These are phyloP conservation scores for Aureobasidium sp. DNA, from an alignment of 2,329 filamentous ascomycete genomes.

Conservation along the genomic window DNA sequence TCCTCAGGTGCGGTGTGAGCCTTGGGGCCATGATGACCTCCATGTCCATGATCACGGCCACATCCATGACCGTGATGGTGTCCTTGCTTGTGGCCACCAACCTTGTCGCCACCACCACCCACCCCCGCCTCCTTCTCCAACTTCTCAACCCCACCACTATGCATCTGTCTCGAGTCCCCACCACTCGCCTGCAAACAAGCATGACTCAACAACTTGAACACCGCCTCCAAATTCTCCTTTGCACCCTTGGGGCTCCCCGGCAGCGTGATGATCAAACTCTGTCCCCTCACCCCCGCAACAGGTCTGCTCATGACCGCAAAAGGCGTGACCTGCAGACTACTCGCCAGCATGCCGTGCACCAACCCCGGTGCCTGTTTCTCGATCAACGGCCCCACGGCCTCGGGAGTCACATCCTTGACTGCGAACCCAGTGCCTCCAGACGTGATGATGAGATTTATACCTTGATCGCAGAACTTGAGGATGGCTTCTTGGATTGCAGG, in stretches of 20 bases:
- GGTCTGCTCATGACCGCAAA: slow-evolving; percentile 97
- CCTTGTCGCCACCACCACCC: slow-evolving; percentile 1
- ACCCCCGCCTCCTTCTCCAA: slow-evolving; percentile 77
- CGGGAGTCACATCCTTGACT: slow-evolving; percentile 73
- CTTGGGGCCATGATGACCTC: slow-evolving; percentile 42
- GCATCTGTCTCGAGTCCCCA: slow-evolving; percentile 67
- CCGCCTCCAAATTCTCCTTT: slow-evolving; percentile 80
- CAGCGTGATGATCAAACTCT: slow-evolving; percentile 75
- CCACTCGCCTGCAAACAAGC: slow-evolving; percentile 87
- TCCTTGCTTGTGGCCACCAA: slow-evolving; percentile 30
- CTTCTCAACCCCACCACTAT: slow-evolving; percentile 71
- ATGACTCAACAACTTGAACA: slow-evolving; percentile 86
- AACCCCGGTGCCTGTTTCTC: slow-evolving; percentile 82
- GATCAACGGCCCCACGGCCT: slow-evolving; percentile 72
- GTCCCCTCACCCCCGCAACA: slow-evolving; percentile 76
- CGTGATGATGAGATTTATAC: slow-evolving; percentile 69
- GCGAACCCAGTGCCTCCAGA: slow-evolving; percentile 94
- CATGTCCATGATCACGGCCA: slow-evolving; percentile 52
- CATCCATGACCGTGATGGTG: slow-evolving; percentile 37
- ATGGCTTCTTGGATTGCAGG: slow-evolving; percentile 67
- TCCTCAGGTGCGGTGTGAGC: slow-evolving; percentile 62
- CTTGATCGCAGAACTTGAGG: slow-evolving; percentile 38
- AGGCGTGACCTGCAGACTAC: slow-evolving; percentile 77
- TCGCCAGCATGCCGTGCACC: slow-evolving; percentile 86
- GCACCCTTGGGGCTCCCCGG: slow-evolving; percentile 94